A percentile compares a stretch with the other conserved stretches of the same genome.
Conservation (phyloP, 352 stramenopile species). For the Globisporangium irregulare region DNA sequence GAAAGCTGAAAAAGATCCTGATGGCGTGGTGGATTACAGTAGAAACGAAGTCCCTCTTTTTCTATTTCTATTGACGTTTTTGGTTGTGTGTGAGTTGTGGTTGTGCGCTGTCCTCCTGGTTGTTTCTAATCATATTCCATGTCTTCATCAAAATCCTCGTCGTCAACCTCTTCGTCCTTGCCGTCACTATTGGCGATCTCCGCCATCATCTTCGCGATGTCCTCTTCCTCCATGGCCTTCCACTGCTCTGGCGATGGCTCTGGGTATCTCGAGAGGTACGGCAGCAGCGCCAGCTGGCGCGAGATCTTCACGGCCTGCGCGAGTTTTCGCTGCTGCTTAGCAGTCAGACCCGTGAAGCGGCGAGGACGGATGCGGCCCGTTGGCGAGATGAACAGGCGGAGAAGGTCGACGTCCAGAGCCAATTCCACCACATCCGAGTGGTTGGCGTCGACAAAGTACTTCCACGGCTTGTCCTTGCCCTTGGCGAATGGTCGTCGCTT, state of each 20-base stretch:
- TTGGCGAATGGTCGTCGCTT: constrained; percentile 57
- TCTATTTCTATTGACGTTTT: constrained; percentile 19
- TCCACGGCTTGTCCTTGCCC: constrained; percentile 67
- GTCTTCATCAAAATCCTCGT: constrained; percentile 68
- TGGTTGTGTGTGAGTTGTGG: neutral
- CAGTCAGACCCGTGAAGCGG: constrained; percentile 75
- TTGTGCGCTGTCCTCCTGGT: constrained; percentile 41
- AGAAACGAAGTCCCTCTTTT: constrained; percentile 16
- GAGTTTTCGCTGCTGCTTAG: constrained; percentile 83
- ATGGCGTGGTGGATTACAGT: constrained; percentile 4
- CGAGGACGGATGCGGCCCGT: constrained; percentile 79
- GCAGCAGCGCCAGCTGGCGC: constrained; percentile 70
- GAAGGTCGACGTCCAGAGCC: constrained; percentile 71
- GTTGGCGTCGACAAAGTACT: constrained; percentile 76
- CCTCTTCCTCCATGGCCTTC: constrained; percentile 77
- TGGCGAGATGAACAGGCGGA: constrained; percentile 80
- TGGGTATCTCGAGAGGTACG: constrained; percentile 77
- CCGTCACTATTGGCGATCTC: constrained; percentile 56
- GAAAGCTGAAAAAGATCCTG: neutral
- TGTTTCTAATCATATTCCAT: constrained; percentile 58
- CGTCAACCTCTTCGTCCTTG: constrained; percentile 48
- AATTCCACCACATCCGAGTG: constrained; percentile 75
- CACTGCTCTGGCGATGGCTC: constrained; percentile 79
- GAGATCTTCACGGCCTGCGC: constrained; percentile 76
- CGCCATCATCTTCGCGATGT: constrained; percentile 56